phyloP scores from a whole-genome alignment of 2,329 filamentous ascomycete genomes.

The Macrophomina tecta region DNA sequence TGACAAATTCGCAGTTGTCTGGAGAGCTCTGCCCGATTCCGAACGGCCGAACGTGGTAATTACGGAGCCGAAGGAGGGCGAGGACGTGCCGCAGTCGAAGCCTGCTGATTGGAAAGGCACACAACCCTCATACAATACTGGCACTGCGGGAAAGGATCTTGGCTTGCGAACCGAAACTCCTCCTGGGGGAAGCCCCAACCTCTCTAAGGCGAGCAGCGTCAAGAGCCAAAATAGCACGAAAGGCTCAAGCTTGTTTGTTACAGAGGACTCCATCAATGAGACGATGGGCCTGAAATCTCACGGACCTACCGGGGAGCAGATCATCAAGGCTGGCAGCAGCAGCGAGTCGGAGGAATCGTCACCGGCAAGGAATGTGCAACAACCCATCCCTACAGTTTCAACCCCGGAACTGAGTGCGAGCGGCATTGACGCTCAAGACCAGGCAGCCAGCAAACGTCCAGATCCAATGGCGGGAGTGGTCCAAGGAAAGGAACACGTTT shows the following conservation, averaged over 20 bases:
- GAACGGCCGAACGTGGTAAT: conserved; percentile 56
- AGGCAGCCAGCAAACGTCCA: conserved; percentile 18
- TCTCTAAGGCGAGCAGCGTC: conserved; percentile 77
- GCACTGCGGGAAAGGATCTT: conserved; percentile 62
- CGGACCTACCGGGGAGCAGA: conserved; percentile 42
- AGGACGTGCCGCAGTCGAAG: conserved; percentile 71
- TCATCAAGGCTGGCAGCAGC: conserved; percentile 38
- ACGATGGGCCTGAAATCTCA: conserved; percentile 49
- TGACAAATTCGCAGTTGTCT: conserved; percentile 84
- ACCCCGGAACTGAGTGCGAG: conserved; percentile 9
- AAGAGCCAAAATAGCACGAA: conserved; percentile 47
- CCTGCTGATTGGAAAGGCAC: conserved; percentile 77
- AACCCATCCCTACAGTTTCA: background rate
- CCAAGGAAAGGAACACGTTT: conserved; percentile 40
- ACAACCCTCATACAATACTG: conserved; percentile 34
- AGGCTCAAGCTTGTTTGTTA: conserved; percentile 38
- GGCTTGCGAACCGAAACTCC: conserved; percentile 71
- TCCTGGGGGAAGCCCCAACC: conserved; percentile 54
- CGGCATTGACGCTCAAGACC: conserved; percentile 3
- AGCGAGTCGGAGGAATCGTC: conserved; percentile 22
- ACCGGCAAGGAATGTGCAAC: background rate
- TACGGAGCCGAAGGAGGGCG: conserved; percentile 68
- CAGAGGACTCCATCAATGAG: conserved; percentile 37
- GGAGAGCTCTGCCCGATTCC: conserved; percentile 61
- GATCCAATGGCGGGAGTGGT: conserved; percentile 37